phyloP scores from a whole-genome alignment of 2,329 filamentous ascomycete genomes.

The Epichloe brachyelytri region DNA sequence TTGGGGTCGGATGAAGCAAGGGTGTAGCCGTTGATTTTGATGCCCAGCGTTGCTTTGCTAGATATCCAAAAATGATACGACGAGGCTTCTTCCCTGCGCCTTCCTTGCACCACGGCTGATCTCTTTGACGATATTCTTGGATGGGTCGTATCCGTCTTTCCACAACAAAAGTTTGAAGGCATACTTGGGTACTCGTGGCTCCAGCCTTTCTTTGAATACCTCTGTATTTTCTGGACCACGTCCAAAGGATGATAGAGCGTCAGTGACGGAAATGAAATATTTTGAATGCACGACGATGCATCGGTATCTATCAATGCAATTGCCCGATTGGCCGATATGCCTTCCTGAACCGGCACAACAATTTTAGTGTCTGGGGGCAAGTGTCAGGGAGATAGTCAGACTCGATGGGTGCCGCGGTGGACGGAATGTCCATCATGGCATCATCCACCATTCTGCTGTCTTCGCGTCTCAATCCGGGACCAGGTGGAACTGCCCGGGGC shows the following conservation, averaged over 20 bases:
- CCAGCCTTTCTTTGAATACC: conserved; percentile 46
- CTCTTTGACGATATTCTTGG: conserved; percentile 40
- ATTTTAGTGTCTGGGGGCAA: conserved; percentile 23
- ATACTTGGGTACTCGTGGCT: conserved; percentile 67
- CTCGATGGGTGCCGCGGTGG: conserved; percentile 18
- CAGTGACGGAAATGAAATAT: conserved; percentile 51
- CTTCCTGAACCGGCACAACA: conserved; percentile 21
- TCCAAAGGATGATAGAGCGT: conserved; percentile 65
- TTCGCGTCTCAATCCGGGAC: conserved; percentile 12
- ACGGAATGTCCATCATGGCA: conserved; percentile 14
- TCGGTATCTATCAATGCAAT: conserved; percentile 57
- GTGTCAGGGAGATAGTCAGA: conserved; percentile 22
- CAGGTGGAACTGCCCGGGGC: background rate
- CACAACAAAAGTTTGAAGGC: conserved; percentile 69
- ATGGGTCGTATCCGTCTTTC: conserved; percentile 52
- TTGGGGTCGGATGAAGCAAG: conserved; percentile 44
- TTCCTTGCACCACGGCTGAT: conserved; percentile 30
- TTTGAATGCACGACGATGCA: conserved; percentile 49
- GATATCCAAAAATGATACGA: conserved; percentile 61
- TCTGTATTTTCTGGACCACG: conserved; percentile 56
- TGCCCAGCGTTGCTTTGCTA: conserved; percentile 64
- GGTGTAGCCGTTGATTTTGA: conserved; percentile 61
- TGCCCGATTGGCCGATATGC: conserved; percentile 24
- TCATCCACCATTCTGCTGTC: conserved; percentile 15
- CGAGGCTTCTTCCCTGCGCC: conserved; percentile 27